phyloP scores from a whole-genome alignment of 2,329 filamentous ascomycete species.

The Cladosporium colombiae region DNA sequence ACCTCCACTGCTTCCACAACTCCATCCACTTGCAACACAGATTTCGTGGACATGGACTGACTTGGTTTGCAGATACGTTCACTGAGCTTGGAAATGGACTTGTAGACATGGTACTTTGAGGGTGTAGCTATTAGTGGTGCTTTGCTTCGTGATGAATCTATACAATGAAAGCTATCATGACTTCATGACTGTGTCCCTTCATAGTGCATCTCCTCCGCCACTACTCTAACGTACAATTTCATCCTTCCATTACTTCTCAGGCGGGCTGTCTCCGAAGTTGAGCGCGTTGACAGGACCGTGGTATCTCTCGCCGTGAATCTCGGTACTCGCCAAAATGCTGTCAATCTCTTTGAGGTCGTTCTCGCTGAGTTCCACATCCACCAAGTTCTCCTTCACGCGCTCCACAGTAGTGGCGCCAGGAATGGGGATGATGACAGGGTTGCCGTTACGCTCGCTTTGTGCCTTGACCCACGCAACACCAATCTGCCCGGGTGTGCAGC shows the following conservation, averaged over 20 bases:
- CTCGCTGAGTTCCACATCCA: constrained; percentile 45
- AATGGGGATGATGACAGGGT: constrained; percentile 49
- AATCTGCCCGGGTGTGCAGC: constrained; percentile 49
- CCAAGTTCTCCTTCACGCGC: constrained; percentile 44
- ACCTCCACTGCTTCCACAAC: constrained; percentile 24
- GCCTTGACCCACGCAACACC: constrained; percentile 52
- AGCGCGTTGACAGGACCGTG: constrained; percentile 25
- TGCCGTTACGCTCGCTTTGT: constrained; percentile 44
- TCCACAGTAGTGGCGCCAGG: constrained; percentile 43
- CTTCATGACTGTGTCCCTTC: not conserved
- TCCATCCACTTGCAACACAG: no score
- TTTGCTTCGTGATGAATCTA: not conserved
- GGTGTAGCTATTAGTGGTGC: not conserved
- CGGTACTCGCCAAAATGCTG: constrained; percentile 50
- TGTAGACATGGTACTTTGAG: not conserved
- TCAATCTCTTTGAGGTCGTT: constrained; percentile 54
- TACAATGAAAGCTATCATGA: not conserved
- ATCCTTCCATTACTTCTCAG: constrained; percentile 21
- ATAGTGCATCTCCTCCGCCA: not conserved
- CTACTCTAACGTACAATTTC: no score
- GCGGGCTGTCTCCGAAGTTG: constrained; percentile 33
- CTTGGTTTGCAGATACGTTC: not conserved
- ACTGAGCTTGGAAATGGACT: not conserved
- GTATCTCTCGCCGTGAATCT: constrained; percentile 47
- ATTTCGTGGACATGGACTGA: not conserved